These are phyloP conservation scores for Venturia asperata DNA, from an alignment of 2,329 filamentous ascomycete genomes.

Conservation along the genomic window DNA sequence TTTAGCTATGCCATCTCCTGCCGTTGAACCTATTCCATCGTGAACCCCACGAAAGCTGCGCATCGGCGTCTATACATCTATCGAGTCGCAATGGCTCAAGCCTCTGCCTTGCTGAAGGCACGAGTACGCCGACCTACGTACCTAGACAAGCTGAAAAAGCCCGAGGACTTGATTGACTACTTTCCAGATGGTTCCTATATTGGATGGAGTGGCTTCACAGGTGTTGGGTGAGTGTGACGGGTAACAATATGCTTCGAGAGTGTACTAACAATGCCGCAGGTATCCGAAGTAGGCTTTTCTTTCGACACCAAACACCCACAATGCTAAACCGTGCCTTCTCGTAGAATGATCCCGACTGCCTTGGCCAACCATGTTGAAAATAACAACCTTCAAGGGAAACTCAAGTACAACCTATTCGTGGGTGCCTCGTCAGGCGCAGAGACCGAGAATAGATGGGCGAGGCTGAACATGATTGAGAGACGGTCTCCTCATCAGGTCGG, in stretches of 20 bases:
- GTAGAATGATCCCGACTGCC: slow-evolving; percentile 65
- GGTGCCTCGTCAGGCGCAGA: slow-evolving; percentile 84
- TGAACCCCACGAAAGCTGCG: neutral
- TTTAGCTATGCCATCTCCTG: neutral
- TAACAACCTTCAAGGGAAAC: slow-evolving; percentile 73
- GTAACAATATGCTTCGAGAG: neutral
- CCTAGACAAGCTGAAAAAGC: slow-evolving; percentile 69
- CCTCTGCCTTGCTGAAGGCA: slow-evolving; percentile 67
- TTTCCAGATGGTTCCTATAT: slow-evolving; percentile 84
- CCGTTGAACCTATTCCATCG: neutral
- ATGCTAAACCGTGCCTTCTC: neutral
- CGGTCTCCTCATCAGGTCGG: slow-evolving; percentile 82
- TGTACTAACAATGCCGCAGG: slow-evolving; percentile 55
- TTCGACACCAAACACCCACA: neutral
- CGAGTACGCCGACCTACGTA: slow-evolving; percentile 70
- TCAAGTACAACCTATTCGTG: slow-evolving; percentile 82
- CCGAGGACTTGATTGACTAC: slow-evolving; percentile 70
- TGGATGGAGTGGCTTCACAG: slow-evolving; percentile 86
- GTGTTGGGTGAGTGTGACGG: neutral
- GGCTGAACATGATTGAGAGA: slow-evolving; percentile 81
- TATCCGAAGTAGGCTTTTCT: slow-evolving; percentile 65
- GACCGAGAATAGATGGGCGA: slow-evolving; percentile 89
- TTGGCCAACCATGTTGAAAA: slow-evolving; percentile 84
- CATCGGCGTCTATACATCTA: neutral
- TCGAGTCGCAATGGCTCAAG: slow-evolving; percentile 37